Percentiles rank a stretch among this genome's conserved stretches.
Conservation (phyloP, 257 asterid genomes). For the Mitragyna speciosa region DNA sequence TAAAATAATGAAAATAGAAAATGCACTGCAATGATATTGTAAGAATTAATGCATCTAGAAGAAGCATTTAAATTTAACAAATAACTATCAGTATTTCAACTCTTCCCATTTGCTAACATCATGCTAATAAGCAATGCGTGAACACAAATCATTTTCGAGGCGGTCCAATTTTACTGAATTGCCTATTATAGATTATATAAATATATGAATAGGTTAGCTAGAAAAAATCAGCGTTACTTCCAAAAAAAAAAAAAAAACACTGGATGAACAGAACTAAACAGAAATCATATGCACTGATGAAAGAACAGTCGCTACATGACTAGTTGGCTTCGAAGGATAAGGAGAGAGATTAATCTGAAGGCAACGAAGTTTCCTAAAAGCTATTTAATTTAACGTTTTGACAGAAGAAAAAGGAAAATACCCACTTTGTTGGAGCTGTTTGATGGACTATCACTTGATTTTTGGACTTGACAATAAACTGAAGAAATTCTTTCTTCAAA, state of each 20-base stretch:
- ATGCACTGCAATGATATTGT: background rate
- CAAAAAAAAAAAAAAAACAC: too few relatives aligned
- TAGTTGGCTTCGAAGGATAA: background rate
- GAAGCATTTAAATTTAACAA: background rate
- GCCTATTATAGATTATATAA: background rate
- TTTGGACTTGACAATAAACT: background rate
- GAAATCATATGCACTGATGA: background rate
- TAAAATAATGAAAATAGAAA: background rate
- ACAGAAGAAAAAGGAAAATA: background rate
- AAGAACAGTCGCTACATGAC: background rate
- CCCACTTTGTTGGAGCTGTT: slow-evolving; percentile 29
- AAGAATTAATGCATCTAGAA: background rate
- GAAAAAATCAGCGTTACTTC: too few relatives aligned
- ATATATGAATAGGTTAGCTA: too few relatives aligned
- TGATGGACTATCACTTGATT: slow-evolving; percentile 18
- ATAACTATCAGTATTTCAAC: background rate
- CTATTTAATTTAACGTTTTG: background rate
- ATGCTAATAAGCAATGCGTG: background rate
- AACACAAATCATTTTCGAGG: background rate
- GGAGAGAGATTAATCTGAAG: background rate
- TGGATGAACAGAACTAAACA: background rate
- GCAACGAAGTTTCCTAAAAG: background rate
- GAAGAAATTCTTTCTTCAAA: slow-evolving; percentile 9
- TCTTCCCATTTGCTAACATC: background rate
- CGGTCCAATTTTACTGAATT: background rate